These are phyloP conservation scores for Coniochaeta sp. DNA, from an alignment of 2,329 filamentous ascomycete species.

Conservation along the genomic window DNA sequence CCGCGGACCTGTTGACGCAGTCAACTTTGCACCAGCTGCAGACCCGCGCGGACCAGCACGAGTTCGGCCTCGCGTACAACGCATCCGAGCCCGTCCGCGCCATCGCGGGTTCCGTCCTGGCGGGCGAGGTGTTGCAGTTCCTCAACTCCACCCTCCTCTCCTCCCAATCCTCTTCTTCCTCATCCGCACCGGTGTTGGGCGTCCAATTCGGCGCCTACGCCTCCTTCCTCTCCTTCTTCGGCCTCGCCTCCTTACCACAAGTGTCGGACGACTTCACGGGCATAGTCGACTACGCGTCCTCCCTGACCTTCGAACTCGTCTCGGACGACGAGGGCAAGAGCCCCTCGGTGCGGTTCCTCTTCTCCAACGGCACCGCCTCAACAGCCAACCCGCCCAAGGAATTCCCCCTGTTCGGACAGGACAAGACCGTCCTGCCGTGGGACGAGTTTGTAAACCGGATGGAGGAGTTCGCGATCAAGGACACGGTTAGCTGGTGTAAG, in stretches of 20 bases:
- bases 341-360: constrained; percentile 53
- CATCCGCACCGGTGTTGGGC: constrained; percentile 32
- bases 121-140: constrained; percentile 44
- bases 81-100: constrained; percentile 57
- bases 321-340: constrained; percentile 43
- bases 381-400: constrained; percentile 40
- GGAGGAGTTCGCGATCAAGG: constrained; percentile 58
- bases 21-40: constrained; percentile 56
- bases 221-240: constrained; percentile 58
- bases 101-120: constrained; percentile 50
- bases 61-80: constrained; percentile 82
- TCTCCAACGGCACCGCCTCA: constrained; percentile 49
- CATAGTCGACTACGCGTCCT: constrained; percentile 76
- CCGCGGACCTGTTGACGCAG: constrained; percentile 50
- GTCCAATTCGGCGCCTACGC: constrained; percentile 56
- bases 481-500: constrained; percentile 63
- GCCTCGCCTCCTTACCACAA: constrained; percentile 43
- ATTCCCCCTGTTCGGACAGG: constrained; percentile 55
- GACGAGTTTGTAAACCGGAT: constrained; percentile 58
- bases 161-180: constrained; percentile 25
- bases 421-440: constrained; percentile 55
- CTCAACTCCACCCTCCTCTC: constrained; percentile 42
- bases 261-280: constrained; percentile 61
- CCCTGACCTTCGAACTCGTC: constrained; percentile 71
- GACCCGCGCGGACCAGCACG: constrained; percentile 70